Base-by-base conservation (phyloP, 768 basidiomycete genomes). In the Lactifluus pinguis region DNA sequence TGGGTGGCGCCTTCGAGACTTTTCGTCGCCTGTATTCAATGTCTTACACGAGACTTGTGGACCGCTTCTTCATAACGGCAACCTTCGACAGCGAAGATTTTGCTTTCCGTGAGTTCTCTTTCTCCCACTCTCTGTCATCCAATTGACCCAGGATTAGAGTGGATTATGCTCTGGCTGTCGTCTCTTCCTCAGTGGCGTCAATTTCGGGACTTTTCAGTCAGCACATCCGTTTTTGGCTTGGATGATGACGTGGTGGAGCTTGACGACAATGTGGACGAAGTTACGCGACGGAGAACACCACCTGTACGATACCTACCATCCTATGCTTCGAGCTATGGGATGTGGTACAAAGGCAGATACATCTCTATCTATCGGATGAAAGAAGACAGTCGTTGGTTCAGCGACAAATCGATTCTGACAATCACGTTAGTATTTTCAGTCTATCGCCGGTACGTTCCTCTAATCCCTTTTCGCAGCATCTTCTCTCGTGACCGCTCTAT, bases 81-180 rank as follows among this genome's bases (percentile, higher is more conserved):
- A 74, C 72, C 36, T 84, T 89, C 55, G 77, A 83, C 1, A 80
- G 83, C 5, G 72, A 78, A 0, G 86, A 89, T 64, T 53, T 67
- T n/a, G 76, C 79, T 58, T 86, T 78, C 65, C 70, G 86, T 85
- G 66, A 10, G 83, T 64, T 21, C 42, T 41, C 11, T 57, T 48
- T 62, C n/a, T 1, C 8, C n/a, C 36, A 42, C 49, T 1, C 5
- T 57, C 61, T 34, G 56, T 55, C 51, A 56, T 53, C 49, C 47
- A 62, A 10, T 32, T 45, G 39, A 56, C 14, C 19, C 21, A 10
- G 56, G 1, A 42, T 42, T 59, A 87, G 85, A 78, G 42, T 89
- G 87, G 87, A 76, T 89, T 67, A 79, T 87, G 78, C 71, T 77
- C 44, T 89, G 87, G 86, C 70, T 89, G 0, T 81, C 84, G 4